Base-by-base conservation (phyloP, 106 monocot species). In the Dioscorea dumetorum region DNA sequence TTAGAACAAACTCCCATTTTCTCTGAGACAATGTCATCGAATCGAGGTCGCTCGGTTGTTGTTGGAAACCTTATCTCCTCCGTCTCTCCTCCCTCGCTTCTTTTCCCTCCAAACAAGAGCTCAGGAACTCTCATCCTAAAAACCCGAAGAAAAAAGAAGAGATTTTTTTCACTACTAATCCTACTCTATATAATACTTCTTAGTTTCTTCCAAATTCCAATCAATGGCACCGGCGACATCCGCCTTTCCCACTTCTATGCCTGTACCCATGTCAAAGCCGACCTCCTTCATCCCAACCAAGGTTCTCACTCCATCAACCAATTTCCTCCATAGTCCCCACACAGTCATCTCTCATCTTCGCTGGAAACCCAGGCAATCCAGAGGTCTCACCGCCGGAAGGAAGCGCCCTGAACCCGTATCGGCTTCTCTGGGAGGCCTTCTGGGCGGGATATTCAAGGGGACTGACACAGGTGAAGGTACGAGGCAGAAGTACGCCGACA, bases 361-460 rank as follows among this genome's bases (percentile, higher is more conserved):
- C 14, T 48, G 51, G 4, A 84, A 79, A 67, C 73, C 73, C 57
- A 75, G 24, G 64, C 60, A 50, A 17, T 72, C 10, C 33, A 48
- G 49, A 50, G 59, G 28, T 32, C 73, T 62, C 34, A 28, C 2
- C 60, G 62, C 61, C 35, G 57, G 56, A 35, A 33, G 58, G 61
- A 56, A 66, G 60, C 22, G 54, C 12, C 21, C 62, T 13, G 58
- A 54, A 4, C 72, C 69, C 7, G 79, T 72, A 53, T 71, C 69
- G n/a, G 85, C 88, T 1, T 71, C 90, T 11, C 61, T 95, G 57
- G 86, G 88, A 1, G 95, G 95, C 14, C 70, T 95, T 14, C 58
- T 91, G 31, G 88, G 95, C 3, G 91, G 88, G 41, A 61, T 91
- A 34, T 95, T 95, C 76, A 86, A 77, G 67, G 88, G 91, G 8